Base-by-base conservation (phyloP, 176 grass and related monocot species). In the Pharus latifolius region DNA sequence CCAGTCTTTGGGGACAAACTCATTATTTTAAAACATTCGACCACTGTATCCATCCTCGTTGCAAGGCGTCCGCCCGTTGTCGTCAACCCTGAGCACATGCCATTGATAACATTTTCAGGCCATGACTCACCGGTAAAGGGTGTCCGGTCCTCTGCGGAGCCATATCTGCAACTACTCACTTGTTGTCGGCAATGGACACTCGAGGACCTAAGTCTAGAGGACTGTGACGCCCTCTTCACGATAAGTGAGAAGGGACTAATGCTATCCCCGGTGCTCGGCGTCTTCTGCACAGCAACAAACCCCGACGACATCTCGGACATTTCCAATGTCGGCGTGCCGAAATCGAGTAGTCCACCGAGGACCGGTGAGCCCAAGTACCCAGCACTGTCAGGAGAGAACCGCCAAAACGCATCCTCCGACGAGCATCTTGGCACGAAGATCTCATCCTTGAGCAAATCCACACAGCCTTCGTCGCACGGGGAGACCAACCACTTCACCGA, bases 171-270 rank as follows among this genome's bases (percentile, higher is more conserved):
- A 62, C 72, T 65, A 28, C 27, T 27, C 19, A 24, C 34, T 23
- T 63, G 46, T 62, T 88, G 89, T 25, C n/a, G n/a, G n/a, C n/a
- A n/a, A n/a, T 85, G 74, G 55, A 81, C 58, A 63, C 65, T 74
- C 54, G 79, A 57, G 42, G 69, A 65, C 22, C 70, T 79, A 15
- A 66, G 49, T 46, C 64, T 84, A 47, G 90, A 99, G 13, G 87
- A 88, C 43, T 83, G 49, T 4, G 90, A 90, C 69, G 84, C 87
- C 48, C 82, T 84, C 80, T 95, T 90, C 65, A 99, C 63, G 69
- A 99, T 99, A 48, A 99, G 75, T 4, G 96, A 99, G 82, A 99
- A 99, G 45, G 96, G 96, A 50, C 96, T 99, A 10, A 86, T 83
- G 73, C 79, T 99, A 27, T 87, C 83, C 2, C 80, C 71, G 14